Base-by-base conservation (phyloP, 345 rosid species). In the Populus alba region DNA sequence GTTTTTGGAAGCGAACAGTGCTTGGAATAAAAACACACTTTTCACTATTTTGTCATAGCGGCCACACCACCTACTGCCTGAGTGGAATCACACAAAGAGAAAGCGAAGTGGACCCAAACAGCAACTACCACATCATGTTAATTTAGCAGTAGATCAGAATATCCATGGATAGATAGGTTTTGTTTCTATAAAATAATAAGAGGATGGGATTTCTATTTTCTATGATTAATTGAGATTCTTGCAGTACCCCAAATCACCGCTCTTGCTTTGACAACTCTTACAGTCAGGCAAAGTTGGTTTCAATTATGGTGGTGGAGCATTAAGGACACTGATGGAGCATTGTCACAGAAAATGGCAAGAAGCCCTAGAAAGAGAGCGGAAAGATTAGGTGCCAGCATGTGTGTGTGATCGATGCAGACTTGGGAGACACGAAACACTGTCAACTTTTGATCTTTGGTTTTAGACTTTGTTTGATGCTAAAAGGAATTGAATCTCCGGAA, bases 401-500 rank as follows among this genome's bases (percentile, higher is more conserved):
- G 68, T 35, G 68, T 27, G 51, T 63, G 73, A 31, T 79, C 9
- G 51, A 79, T 77, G 41, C 37, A 79, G 77, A 70, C 66, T 10
- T 31, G 39, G 5, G 63, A 78, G 79, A 78, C 85, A 82, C 65
- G 33, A 43, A 23, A 74, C 31, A 67, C 77, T 80, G 79, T 77
- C 23, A 62, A 49, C 82, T 78, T 85, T 80, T 78, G 73, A 74
- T 77, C 73, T 75, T 77, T 43, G 76, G 78, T 35, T 82, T 83
- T 33, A 68, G 31, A 67, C 68, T 75, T 84, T 79, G 87, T 81
- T 87, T 85, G 79, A 78, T 78, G 81, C 78, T 73, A 70, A 67
- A 87, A 85, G 70, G 76, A 81, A 71, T 83, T 81, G 85, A 79
- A 85, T 75, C 81, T 79, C 81, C 17, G 71, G 66, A 72, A 80